A percentile compares a stretch with the other conserved stretches of the same genome.
phyloP scores from a whole-genome alignment of 2,329 filamentous ascomycete species.

The Xylaria sp. region DNA sequence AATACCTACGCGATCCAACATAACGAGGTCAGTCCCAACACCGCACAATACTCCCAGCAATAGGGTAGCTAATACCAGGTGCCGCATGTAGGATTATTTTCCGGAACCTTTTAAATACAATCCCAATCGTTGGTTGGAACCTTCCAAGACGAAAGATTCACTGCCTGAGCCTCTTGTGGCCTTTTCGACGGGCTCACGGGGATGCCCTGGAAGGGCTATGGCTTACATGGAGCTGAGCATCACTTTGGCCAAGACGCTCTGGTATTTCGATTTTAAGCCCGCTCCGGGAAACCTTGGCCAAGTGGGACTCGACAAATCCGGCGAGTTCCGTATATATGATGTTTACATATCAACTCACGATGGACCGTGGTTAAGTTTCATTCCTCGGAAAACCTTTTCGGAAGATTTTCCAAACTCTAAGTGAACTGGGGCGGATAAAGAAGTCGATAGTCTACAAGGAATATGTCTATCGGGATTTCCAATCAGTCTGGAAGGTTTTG shows the following conservation, averaged over 20 bases:
- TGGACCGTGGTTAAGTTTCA: slow-evolving; percentile 34
- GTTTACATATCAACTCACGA: slow-evolving; percentile 38
- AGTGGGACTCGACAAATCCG: slow-evolving; percentile 23
- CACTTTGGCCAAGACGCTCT: slow-evolving; percentile 26
- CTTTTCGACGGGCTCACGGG: slow-evolving; percentile 28
- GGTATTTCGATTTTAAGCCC: slow-evolving; percentile 33
- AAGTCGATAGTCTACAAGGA: too few relatives aligned
- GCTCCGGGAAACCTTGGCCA: slow-evolving; percentile 23
- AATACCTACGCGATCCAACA: slow-evolving; percentile 41
- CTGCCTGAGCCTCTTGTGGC: slow-evolving; percentile 26
- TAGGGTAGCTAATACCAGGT: background rate
- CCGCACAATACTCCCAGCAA: background rate
- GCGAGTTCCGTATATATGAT: slow-evolving; percentile 37
- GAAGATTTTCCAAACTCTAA: slow-evolving; percentile 7
- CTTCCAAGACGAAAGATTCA: slow-evolving; percentile 2
- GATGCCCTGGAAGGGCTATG: slow-evolving; percentile 31
- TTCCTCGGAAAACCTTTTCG: slow-evolving; percentile 13
- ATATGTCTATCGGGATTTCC: background rate
- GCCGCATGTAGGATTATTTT: slow-evolving; percentile 19
- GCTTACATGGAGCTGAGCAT: slow-evolving; percentile 32
- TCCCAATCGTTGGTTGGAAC: slow-evolving; percentile 24
- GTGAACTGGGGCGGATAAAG: background rate
- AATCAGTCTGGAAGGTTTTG: background rate
- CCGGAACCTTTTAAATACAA: slow-evolving; percentile 20
- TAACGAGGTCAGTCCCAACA: slow-evolving; percentile 24